phyloP scores from a whole-genome alignment of 1,139 yeast species.

The Taiozyma onychis region DNA sequence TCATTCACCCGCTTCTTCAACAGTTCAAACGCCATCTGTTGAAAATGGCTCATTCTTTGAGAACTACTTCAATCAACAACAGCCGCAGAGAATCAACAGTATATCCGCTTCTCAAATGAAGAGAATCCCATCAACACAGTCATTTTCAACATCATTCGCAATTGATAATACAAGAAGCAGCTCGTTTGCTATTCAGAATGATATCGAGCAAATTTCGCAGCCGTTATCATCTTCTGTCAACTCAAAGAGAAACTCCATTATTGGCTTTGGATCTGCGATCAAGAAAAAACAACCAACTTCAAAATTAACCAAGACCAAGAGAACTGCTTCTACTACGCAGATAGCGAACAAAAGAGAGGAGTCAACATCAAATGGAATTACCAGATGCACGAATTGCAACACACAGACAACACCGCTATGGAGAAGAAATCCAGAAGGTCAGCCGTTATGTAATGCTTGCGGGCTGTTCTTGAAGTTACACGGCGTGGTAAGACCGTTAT shows the following conservation, averaged over 20 bases:
- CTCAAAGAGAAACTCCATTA: slow-evolving; percentile 13
- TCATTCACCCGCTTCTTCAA: slow-evolving; percentile 20
- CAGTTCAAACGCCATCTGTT: slow-evolving; percentile 19
- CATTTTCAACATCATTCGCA: slow-evolving; percentile 8
- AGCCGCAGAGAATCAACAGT: not conserved
- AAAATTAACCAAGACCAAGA: slow-evolving; percentile 16
- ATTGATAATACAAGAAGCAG: slow-evolving; percentile 4
- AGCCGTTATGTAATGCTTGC: slow-evolving; percentile 92
- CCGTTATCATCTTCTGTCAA: slow-evolving; percentile 15
- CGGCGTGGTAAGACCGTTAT: slow-evolving; percentile 89
- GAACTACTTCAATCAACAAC: slow-evolving; percentile 12
- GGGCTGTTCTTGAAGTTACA: slow-evolving; percentile 87
- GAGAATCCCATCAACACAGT: slow-evolving; percentile 13
- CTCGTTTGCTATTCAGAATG: slow-evolving; percentile 5
- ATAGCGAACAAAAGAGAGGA: slow-evolving; percentile 10
- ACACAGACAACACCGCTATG: slow-evolving; percentile 93
- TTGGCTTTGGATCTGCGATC: slow-evolving; percentile 15
- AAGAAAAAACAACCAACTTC: slow-evolving; percentile 15
- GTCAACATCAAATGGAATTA: slow-evolving; percentile 16
- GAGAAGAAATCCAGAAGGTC: slow-evolving; percentile 91
- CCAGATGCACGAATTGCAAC: slow-evolving; percentile 75
- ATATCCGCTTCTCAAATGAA: slow-evolving; percentile 19
- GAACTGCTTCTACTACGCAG: slow-evolving; percentile 17
- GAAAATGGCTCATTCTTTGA: slow-evolving; percentile 21
- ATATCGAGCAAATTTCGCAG: not conserved